Base-by-base conservation (phyloP, 2,329 filamentous ascomycete species). In the Pseudohalonectria lignicola region DNA sequence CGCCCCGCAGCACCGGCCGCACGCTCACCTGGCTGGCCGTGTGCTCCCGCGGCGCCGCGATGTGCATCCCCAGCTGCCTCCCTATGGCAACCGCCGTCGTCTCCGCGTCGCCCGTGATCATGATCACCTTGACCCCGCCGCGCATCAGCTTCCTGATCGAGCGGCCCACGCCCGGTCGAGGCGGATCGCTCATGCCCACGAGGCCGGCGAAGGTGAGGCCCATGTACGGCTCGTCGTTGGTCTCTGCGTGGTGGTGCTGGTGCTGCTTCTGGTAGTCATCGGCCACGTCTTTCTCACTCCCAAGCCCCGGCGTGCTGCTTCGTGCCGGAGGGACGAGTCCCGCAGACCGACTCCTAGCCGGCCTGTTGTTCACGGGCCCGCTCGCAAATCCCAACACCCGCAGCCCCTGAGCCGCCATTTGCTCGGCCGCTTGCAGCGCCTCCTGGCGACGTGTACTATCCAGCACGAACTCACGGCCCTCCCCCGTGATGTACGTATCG, bases 71-170 rank as follows among this genome's bases (percentile, higher is more conserved):
- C n/a, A 98, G 71, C 53, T 94, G 90, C 59, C 76, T 86, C 21
- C 86, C 92, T 54, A 98, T 96, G 1, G 92, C 92, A 33, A 95
- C 70, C 3, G 92, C 92, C 3, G 92, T 98, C 1, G 86, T 86
- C 56, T 96, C 87, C 13, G 92, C 86, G 57, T 98, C 92, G 41
- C 92, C 92, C 9, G 92, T 98, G 48, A 98, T 96, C 92, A 98
- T 98, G 49, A 98, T 93, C 34, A 98, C 86, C 57, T 87, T 92
- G 45, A 98, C 92, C 29, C 90, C 90, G 39, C 92, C 92, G 35
- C 86, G 79, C 81, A 96, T 90, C 39, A 98, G 66, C 44, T 83
- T 81, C 48, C 86, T 75, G 48, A 98, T 95, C 5, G 90, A 87
- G 45, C 82, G 80, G 47, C 86, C 83, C 8, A 98, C 92, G 31